Base-by-base conservation (phyloP, 495 filamentous ascomycete genomes). In the Mytilinidion resinicola region DNA sequence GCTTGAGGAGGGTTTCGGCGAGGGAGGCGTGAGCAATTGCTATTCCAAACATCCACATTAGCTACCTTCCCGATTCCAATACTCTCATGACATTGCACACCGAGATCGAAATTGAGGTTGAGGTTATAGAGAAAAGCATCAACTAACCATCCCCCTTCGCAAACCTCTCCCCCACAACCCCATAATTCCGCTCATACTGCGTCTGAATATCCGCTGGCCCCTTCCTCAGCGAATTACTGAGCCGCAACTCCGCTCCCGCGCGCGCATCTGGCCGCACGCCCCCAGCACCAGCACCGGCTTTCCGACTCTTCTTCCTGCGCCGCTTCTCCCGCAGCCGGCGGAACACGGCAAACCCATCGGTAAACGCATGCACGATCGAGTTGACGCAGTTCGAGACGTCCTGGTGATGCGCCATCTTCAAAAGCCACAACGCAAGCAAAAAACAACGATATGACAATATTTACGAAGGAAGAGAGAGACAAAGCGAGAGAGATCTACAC, bases 1-100 rank as follows among this genome's bases (percentile, higher is more conserved):
- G 56, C 20, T 69, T 72, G 33, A 74, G 61, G 4, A 74, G 63
- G 15, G 69, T 72, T 38, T 69, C 69, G 8, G 72, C 65, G 8
- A 75, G 70, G 14, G 66, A 64, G 9, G 67, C 63, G n/a, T 70
- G 69, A 9, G 70, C 69, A 50, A 66, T 60, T 34, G 62, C 70
- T 72, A 47, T 21, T 30, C 25, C 2, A 30, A 30, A 30, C 25
- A 34, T 17, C 15, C 14, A 15, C 0, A 14, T 56, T 53, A 56
- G 55, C 36, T 17, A 10, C 11, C 9, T 0, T 30, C 48, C 50
- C 36, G 44, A 34, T 15, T 21, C 30, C 37, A 15, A 34, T 46
- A 19, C 20, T 51, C 51, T 46, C 53, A 62, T 57, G 49, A 48
- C 46, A 44, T 15, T 15, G 53, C 3, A 15, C 6, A 20, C 17